Evolutionary conservation across 83 land plant species (phyloP).

Genomic region (Isoetes engelmannii): DNA sequence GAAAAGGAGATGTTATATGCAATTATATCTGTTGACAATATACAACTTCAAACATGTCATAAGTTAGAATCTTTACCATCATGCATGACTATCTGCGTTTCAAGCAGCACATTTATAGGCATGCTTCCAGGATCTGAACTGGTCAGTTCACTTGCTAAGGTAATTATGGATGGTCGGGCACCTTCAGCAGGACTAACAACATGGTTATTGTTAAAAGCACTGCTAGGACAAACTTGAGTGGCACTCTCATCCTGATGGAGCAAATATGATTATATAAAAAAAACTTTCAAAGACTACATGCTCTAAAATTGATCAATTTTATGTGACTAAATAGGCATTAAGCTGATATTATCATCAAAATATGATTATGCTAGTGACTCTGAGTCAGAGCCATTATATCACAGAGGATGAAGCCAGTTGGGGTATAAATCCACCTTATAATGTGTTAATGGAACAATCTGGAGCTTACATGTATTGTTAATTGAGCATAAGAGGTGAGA

Average conservation of each 20-base stretch:
- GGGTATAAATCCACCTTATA: too few species aligned
- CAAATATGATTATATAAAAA: too few species aligned
- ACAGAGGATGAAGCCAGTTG: too few species aligned
- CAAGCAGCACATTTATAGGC: neutral
- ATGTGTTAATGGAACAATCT: neutral
- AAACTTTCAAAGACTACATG: too few species aligned
- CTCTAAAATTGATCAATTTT: too few species aligned
- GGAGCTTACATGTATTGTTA: constrained; percentile 7
- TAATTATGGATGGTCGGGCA: neutral
- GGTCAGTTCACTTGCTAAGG: neutral
- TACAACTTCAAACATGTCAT: neutral
- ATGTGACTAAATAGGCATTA: too few species aligned
- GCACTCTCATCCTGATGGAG: too few species aligned
- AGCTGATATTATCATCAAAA: too few species aligned
- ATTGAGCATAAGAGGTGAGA: neutral
- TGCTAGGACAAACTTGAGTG: too few species aligned
- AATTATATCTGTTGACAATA: neutral
- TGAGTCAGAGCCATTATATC: too few species aligned
- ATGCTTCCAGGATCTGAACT: neutral
- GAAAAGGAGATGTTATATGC: neutral
- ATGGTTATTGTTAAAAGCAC: too few species aligned
- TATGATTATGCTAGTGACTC: too few species aligned
- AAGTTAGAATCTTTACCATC: neutral
- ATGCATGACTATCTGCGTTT: neutral
- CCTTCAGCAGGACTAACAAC: neutral